Evolutionary conservation across 192 early-diverging fungal species (phyloP), one percentile per base, ranked within the genome.

Genomic region (Podila clonocystis): DNA sequence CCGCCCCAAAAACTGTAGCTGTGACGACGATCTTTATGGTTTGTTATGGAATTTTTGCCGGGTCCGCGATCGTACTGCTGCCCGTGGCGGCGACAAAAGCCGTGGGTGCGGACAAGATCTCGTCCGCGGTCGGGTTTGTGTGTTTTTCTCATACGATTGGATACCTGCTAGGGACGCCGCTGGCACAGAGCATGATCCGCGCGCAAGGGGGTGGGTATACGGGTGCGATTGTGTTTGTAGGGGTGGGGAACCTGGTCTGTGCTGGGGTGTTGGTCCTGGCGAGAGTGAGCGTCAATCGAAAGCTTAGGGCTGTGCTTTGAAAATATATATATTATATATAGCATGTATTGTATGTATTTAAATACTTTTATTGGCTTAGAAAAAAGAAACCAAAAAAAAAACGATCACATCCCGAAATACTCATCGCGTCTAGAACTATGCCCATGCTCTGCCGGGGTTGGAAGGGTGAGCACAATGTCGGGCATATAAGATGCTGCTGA

Each of bases 401-500:
- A 29, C 2, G 11, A 7, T 33, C 19, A 76, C 52, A 76, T 55
- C 4, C 67, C 68, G 64, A 76, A 70, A 50, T 76, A 70, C 17
- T 31, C 74, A 0, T 70, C 67, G 19, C 50, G 50, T 30, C 63
- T 50, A 3, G 57, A 36, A 9, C 13, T 38, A 65, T 50, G 55
- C 0, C 63, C 68, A 58, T 36, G 12, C 4, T 77, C 75, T 48
- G 69, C 68, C 17, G 75, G 75, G 2, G 75, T 71, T 5, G 68
- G 75, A 1, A 78, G 50, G 8, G 75, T 78, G 63, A 78, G 22
- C 15, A 78, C 60, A 33, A 78, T 71, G 59, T 78, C 68, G 24
- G 75, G 75, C 62, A 71, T 78, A 19, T 70, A 65, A 11, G 5
- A 41, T 24, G 20, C 24, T 20, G 30, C 28, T 41, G 41, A 17